Conservation (phyloP, 768 basidiomycete genomes). For the Ramaria sp. region DNA sequence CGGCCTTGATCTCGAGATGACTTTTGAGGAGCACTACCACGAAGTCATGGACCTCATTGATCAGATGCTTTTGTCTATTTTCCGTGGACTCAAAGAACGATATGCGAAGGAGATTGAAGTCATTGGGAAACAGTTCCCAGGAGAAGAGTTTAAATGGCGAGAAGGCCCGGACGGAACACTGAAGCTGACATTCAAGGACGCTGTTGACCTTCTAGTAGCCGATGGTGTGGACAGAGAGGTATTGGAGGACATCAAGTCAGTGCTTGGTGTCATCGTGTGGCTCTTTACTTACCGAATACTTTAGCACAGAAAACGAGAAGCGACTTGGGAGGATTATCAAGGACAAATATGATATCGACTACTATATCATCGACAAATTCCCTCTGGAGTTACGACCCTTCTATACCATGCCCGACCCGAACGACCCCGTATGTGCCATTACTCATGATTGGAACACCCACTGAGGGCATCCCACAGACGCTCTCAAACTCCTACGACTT, state of each 20-base stretch:
- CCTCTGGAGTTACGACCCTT: constrained; percentile 92
- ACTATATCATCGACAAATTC: constrained; percentile 99
- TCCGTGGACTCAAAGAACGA: constrained; percentile 66
- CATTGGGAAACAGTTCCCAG: constrained; percentile 81
- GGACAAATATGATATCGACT: constrained; percentile 93
- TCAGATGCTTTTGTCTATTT: constrained; percentile 74
- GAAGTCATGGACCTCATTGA: constrained; percentile 93
- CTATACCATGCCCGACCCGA: constrained; percentile 98
- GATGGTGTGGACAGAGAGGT: constrained; percentile 72
- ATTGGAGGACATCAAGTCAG: constrained; percentile 85
- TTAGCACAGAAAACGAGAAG: constrained; percentile 91
- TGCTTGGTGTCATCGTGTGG: constrained; percentile 1
- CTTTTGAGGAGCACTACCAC: constrained; percentile 97
- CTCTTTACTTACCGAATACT: no score
- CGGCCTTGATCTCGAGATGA: constrained; percentile 98
- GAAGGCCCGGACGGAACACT: constrained; percentile 89
- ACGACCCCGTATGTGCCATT: constrained; percentile 56
- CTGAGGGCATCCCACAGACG: constrained; percentile 33
- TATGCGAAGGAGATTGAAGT: constrained; percentile 76
- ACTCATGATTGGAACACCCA: neutral
- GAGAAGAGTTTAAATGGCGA: constrained; percentile 92
- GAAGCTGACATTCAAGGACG: constrained; percentile 76
- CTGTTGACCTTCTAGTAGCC: constrained; percentile 74
- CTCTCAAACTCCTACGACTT: constrained; percentile 99
- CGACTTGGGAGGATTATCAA: constrained; percentile 82